Percentiles rank a stretch among this genome's conserved stretches.
Evolutionary conservation across 495 filamentous ascomycete species (phyloP).

Genomic region (Corynascus novoguineensis): DNA sequence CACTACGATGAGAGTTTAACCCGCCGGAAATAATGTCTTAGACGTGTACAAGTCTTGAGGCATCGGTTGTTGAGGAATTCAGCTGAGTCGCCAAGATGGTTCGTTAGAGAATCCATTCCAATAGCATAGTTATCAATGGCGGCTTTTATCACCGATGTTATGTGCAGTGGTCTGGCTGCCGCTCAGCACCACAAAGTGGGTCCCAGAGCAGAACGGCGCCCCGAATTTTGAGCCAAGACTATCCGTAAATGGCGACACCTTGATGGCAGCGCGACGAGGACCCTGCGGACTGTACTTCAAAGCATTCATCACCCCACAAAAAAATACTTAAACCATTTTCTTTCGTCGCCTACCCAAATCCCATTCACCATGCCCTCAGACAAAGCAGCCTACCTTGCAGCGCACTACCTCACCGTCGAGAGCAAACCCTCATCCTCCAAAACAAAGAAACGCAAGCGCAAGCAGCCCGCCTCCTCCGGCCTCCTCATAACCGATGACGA

Average conservation of each 20-base stretch:
- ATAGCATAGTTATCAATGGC: too few species aligned
- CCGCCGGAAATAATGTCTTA: too few species aligned
- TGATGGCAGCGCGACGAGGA: constrained; percentile 8
- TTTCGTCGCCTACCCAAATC: background rate
- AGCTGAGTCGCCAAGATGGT: background rate
- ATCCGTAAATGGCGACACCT: constrained; percentile 3
- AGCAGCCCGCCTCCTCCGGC: constrained; percentile 57
- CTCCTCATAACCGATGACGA: constrained; percentile 93
- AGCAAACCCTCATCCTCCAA: constrained; percentile 49
- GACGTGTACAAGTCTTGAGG: too few species aligned
- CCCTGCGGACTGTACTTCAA: background rate
- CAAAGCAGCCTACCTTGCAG: constrained; percentile 84
- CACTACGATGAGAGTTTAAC: too few species aligned
- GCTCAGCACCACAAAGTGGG: background rate
- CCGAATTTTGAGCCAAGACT: background rate
- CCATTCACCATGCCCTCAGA: constrained; percentile 50
- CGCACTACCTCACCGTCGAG: constrained; percentile 83
- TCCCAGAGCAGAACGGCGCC: background rate
- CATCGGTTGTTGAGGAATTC: background rate
- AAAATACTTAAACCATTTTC: background rate
- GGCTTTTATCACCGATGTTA: background rate
- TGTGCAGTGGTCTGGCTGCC: background rate
- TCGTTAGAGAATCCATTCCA: too few species aligned
- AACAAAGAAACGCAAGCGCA: constrained; percentile 79
- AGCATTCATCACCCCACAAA: background rate